These are phyloP conservation scores for Cucumis sativus DNA, from an alignment of 306 rosid species.

Conservation along the genomic window DNA sequence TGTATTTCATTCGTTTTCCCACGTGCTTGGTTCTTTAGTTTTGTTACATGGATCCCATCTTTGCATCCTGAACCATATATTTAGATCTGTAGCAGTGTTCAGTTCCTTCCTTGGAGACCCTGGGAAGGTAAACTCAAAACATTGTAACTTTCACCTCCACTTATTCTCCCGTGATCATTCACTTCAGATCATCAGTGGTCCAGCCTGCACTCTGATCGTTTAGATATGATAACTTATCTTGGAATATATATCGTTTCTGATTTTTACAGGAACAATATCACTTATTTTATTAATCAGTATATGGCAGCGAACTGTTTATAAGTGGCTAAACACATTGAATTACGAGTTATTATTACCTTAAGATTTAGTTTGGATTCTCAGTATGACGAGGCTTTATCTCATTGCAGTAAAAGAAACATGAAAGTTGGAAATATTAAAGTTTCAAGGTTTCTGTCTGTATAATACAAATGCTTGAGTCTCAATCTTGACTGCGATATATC, in stretches of 20 bases:
- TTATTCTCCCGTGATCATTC: neutral
- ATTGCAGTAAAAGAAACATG: neutral
- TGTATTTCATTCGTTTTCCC: neutral
- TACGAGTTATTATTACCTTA: neutral
- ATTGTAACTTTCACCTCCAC: neutral
- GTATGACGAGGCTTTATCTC: neutral
- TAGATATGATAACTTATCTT: neutral
- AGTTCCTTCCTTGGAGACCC: constrained; percentile 96
- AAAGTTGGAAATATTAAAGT: neutral
- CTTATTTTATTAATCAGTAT: neutral
- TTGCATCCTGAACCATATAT: constrained; percentile 38
- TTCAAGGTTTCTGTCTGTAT: neutral
- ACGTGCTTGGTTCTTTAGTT: constrained; percentile 2
- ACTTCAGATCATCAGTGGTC: neutral
- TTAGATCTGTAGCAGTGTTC: constrained; percentile 77
- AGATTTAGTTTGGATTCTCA: neutral
- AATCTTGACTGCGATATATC: neutral
- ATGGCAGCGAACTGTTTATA: neutral
- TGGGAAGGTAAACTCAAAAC: constrained; percentile 62
- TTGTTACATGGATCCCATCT: neutral
- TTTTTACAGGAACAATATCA: neutral
- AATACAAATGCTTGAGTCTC: neutral
- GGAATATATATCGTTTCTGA: neutral
- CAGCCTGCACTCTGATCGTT: neutral
- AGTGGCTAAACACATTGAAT: neutral